phyloP scores from a whole-genome alignment of 2,329 filamentous ascomycete species.

The Arachnomyces sp. region DNA sequence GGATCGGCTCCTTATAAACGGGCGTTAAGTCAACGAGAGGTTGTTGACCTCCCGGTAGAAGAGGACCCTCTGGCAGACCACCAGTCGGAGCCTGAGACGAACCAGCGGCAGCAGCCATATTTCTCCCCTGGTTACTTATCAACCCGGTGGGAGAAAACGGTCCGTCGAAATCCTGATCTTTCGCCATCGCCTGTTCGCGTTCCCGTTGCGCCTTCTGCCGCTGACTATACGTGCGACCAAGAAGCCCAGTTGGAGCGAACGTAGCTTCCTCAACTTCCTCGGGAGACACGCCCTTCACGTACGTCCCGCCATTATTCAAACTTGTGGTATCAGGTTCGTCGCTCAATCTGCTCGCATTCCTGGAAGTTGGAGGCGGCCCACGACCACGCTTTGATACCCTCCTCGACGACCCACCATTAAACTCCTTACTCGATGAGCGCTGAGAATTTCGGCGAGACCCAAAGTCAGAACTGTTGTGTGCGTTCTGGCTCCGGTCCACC shows the following conservation, averaged over 20 bases:
- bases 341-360: no score
- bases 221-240: conserved; percentile 33
- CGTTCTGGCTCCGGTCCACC: no score
- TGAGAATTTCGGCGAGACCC: no score
- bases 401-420: background rate
- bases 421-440: background rate
- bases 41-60: conserved; percentile 21
- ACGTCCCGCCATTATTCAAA: conserved; percentile 3
- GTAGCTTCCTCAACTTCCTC: conserved; percentile 19
- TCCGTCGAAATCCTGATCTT: conserved; percentile 20
- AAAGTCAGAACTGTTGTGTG: no score
- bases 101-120: conserved; percentile 31
- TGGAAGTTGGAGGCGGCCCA: conserved; percentile 21
- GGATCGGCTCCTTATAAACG: conserved; percentile 54
- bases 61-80: conserved; percentile 1
- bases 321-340: no score
- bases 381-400: conserved; percentile 17
- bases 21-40: conserved; percentile 63
- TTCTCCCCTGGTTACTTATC: conserved; percentile 39
- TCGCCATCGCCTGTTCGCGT: conserved; percentile 27
- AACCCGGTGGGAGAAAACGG: conserved; percentile 47
- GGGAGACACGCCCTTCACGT: conserved; percentile 4
- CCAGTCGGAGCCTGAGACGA: conserved; percentile 17
- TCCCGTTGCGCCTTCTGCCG: conserved; percentile 34
- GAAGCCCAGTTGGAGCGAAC: conserved; percentile 29